Base-by-base conservation (phyloP, 2,329 filamentous ascomycete genomes). In the Didymella sp. region DNA sequence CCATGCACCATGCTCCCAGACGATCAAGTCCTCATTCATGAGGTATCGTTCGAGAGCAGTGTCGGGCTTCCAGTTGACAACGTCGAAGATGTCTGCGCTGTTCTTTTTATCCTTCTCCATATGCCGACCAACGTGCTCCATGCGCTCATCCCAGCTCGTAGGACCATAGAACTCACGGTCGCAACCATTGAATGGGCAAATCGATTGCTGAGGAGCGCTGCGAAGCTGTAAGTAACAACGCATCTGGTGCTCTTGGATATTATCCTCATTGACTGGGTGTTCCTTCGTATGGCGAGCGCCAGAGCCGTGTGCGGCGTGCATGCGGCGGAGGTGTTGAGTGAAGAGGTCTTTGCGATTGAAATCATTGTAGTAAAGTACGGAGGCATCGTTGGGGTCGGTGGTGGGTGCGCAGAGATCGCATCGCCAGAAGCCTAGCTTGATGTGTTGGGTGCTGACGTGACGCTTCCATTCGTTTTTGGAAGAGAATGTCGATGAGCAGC, bases 381-480 rank as follows among this genome's bases (percentile, higher is more conserved):
- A 37, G 17, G 67, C 58, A 51, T 76, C 70, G 37, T 66, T 61
- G 12, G 72, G 63, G 33, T 75, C 73, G 17, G 71, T 64, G n/a
- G 62, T 71, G n/a, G 56, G 73, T 7, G 75, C 70, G 59, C 85
- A 89, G 28, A 89, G 80, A 62, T 87, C 84, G 78, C 93, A 98
- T 55, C 89, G 81, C 85, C 88, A 97, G 76, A 87, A 90, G 41
- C 84, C 79, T 3, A 91, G 80, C 51, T 88, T 85, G 21, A 96
- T 80, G 71, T 98, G 94, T 71, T 96, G 90, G 0, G 89, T 90
- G 28, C 82, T 79, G 67, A 94, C 86, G 72, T 98, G 94, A 0
- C 94, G 87, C 76, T 97, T 97, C 94, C 94, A 97, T 74, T 97
- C 93, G 72, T 96, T 96, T 78, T 96, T 96, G 64, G 84, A 88